These are phyloP conservation scores for Sporothrix variecibatus DNA, from an alignment of 2,329 filamentous ascomycete species.

Conservation along the genomic window DNA sequence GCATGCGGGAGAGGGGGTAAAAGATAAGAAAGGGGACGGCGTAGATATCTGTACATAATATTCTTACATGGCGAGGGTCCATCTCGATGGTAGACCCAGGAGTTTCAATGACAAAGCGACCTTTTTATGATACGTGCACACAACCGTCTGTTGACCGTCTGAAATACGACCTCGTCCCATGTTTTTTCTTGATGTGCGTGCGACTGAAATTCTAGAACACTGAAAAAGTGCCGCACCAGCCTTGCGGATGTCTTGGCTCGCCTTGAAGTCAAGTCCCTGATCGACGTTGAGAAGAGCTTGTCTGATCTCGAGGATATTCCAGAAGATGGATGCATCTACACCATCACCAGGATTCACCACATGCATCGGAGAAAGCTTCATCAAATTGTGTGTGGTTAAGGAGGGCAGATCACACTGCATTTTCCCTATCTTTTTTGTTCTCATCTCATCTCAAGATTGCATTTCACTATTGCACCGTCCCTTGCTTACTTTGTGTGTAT, in stretches of 20 bases:
- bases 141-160: neutral
- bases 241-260: neutral
- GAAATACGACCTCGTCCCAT: neutral
- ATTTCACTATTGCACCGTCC: neutral
- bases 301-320: neutral
- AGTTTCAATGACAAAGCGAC: conserved; percentile 11
- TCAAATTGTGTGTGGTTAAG: too few relatives aligned
- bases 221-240: neutral
- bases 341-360: neutral
- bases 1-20: conserved; percentile 49
- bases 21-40: neutral
- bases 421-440: neutral
- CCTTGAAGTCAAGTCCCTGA: neutral
- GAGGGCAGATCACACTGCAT: neutral
- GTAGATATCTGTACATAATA: neutral
- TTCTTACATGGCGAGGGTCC: neutral
- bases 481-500: neutral
- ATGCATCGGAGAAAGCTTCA: neutral
- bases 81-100: neutral
- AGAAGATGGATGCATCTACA: neutral
- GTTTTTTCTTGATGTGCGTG: neutral
- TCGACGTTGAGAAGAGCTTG: neutral
- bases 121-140: neutral
- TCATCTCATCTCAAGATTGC: neutral
- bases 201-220: neutral